Conservation (phyloP, 2,329 filamentous ascomycete genomes). For the Parasarocladium wereldwijsianum region DNA sequence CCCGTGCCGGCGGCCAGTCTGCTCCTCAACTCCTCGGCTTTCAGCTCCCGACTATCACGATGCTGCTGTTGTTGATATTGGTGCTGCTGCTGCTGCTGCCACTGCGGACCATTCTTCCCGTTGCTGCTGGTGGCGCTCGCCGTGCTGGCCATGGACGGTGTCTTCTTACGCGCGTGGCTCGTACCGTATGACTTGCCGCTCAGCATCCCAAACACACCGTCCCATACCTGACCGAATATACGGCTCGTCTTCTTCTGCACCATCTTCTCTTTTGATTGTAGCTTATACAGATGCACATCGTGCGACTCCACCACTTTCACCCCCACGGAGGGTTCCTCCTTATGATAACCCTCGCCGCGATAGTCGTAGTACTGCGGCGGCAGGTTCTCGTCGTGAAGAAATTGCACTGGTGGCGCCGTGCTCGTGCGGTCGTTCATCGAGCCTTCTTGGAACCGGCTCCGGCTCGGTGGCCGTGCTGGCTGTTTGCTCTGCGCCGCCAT, state of each 20-base stretch:
- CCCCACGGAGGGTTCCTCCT: too few relatives aligned
- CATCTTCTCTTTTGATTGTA: conserved; percentile 8
- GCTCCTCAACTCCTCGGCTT: conserved; percentile 4
- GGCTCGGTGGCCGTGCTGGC: conserved; percentile 17
- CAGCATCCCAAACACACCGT: conserved; percentile 19
- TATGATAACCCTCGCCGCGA: too few relatives aligned
- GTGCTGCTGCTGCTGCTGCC: not conserved
- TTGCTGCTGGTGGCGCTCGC: conserved; percentile 1
- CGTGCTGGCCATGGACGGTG: conserved; percentile 1
- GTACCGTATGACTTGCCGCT: conserved; percentile 13
- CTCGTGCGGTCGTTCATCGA: conserved; percentile 76
- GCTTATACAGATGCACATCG: conserved; percentile 1
- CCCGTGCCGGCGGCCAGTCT: conserved; percentile 5
- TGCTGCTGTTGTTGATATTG: not conserved
- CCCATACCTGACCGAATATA: conserved; percentile 22
- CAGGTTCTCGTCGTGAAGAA: conserved; percentile 27
- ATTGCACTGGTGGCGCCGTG: conserved; percentile 53
- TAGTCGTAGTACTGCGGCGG: conserved; percentile 2
- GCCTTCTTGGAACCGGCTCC: conserved; percentile 56
- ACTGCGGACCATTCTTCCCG: too few relatives aligned
- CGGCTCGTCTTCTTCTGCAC: conserved; percentile 13
- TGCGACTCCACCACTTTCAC: conserved; percentile 5
- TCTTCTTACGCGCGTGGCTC: conserved; percentile 7
- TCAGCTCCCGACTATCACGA: conserved; percentile 7
- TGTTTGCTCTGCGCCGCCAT: too few relatives aligned